Percentiles rank a stretch among this genome's conserved stretches.
Conservation (phyloP, 306 rosid genomes). For the Lagenaria siceraria region DNA sequence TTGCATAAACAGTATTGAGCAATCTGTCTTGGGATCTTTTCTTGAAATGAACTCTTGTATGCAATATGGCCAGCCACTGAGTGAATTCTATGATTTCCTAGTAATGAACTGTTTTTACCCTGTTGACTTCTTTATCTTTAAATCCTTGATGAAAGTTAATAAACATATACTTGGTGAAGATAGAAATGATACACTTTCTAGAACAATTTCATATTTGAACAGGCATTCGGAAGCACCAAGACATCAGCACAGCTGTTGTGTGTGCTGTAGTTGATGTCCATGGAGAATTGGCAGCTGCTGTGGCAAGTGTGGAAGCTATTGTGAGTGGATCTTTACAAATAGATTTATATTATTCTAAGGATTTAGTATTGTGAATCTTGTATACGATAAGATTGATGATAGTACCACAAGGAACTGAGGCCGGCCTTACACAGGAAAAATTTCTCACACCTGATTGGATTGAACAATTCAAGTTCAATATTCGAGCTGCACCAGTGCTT, state of each 20-base stretch:
- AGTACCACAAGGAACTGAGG: neutral
- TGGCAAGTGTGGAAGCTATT: conserved; percentile 72
- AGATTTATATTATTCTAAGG: neutral
- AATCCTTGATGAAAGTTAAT: neutral
- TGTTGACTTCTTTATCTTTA: neutral
- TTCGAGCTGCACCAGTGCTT: conserved; percentile 51
- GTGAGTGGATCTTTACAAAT: conserved; percentile 34
- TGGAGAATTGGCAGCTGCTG: conserved; percentile 75
- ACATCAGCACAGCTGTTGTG: conserved; percentile 65
- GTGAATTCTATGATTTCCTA: neutral
- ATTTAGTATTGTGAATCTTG: neutral
- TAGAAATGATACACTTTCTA: neutral
- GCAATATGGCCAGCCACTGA: neutral
- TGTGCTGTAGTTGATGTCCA: conserved; percentile 57
- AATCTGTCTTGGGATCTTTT: neutral
- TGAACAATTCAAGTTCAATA: conserved; percentile 30
- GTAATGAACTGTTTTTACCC: neutral
- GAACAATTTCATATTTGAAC: conserved; percentile 10
- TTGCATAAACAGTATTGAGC: neutral
- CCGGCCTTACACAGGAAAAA: conserved; percentile 46
- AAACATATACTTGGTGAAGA: neutral
- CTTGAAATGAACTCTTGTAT: neutral
- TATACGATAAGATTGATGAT: neutral
- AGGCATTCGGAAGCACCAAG: conserved; percentile 64
- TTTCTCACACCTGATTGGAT: conserved; percentile 77